Conservation (phyloP, 352 stramenopile species). For the Thraustochytrium striatum region DNA sequence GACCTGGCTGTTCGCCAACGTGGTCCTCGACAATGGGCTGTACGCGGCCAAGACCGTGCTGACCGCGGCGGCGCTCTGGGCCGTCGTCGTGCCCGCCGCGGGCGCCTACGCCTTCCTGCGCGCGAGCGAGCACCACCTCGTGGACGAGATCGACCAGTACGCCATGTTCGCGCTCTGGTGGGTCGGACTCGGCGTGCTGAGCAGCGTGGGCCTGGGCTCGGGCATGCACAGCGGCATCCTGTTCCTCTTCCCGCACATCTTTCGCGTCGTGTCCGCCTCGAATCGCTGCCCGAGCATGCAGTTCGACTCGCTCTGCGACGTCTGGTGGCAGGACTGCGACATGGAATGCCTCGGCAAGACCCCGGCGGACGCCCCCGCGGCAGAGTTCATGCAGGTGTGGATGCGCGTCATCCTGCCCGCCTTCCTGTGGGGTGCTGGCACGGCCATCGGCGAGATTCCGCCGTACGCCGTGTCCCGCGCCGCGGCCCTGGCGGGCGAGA, state of each 20-base stretch:
- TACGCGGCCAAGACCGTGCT: conserved; percentile 35
- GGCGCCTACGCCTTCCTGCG: conserved; percentile 41
- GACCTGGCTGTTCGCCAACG: not conserved
- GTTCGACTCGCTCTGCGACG: conserved; percentile 47
- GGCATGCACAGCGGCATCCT: conserved; percentile 89
- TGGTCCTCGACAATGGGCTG: conserved; percentile 25
- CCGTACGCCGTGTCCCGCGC: conserved; percentile 84
- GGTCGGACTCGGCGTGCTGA: conserved; percentile 85
- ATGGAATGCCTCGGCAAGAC: conserved; percentile 25
- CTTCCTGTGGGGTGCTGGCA: conserved; percentile 85
- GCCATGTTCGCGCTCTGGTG: conserved; percentile 85
- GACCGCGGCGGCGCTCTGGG: conserved; percentile 19
- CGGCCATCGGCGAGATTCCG: conserved; percentile 84
- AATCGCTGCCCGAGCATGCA: conserved; percentile 50
- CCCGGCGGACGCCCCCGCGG: not conserved
- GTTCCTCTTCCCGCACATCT: conserved; percentile 90
- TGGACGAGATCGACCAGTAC: conserved; percentile 52
- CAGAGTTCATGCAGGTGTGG: conserved; percentile 83
- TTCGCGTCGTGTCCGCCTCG: conserved; percentile 75
- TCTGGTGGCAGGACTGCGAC: conserved; percentile 48
- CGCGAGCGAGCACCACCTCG: conserved; percentile 24
- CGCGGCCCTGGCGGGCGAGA: conserved; percentile 70
- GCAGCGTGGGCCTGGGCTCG: conserved; percentile 83
- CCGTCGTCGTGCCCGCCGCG: not conserved
- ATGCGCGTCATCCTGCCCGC: conserved; percentile 59